A percentile compares a stretch with the other conserved stretches of the same genome.
Conservation (phyloP, 2,329 filamentous ascomycete genomes). For the Dryadomyces quercus-mongolicae region DNA sequence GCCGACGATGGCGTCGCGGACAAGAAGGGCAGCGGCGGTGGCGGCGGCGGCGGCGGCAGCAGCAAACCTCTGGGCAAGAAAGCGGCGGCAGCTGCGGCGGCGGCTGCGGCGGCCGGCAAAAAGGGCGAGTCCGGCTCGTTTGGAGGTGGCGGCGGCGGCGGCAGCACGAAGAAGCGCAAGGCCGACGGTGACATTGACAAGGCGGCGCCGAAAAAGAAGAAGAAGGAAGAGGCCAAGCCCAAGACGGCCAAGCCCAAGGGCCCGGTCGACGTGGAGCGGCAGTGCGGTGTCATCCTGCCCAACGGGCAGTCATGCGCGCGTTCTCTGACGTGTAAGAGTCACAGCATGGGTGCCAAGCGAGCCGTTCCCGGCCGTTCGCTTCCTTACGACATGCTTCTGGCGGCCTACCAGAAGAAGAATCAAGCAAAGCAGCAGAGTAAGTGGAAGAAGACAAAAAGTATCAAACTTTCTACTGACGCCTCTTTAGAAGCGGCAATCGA, state of each 20-base stretch:
- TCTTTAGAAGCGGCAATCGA: conserved; percentile 77
- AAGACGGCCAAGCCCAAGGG: conserved; percentile 80
- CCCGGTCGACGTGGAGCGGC: conserved; percentile 85
- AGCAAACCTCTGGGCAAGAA: conserved; percentile 15
- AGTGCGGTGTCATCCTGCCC: conserved; percentile 77
- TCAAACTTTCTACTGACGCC: conserved; percentile 5
- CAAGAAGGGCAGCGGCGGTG: conserved; percentile 10
- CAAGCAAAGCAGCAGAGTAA: conserved; percentile 77
- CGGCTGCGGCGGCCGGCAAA: conserved; percentile 25
- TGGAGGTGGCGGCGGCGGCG: conserved; percentile 46
- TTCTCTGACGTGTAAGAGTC: conserved; percentile 85
- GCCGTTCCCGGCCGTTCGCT: conserved; percentile 76
- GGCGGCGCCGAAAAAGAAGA: conserved; percentile 81
- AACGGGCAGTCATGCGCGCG: conserved; percentile 82
- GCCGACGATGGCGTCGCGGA: conserved; percentile 19
- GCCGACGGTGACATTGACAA: conserved; percentile 68
- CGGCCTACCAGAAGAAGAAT: conserved; percentile 92
- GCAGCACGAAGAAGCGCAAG: conserved; percentile 62
- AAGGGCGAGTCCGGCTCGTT: conserved; percentile 32
- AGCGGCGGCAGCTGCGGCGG: background rate
- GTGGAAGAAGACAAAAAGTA: background rate
- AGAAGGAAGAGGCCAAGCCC: conserved; percentile 81
- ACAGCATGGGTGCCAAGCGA: conserved; percentile 89
- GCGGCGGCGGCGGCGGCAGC: no score
- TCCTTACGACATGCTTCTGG: conserved; percentile 85